A percentile compares a stretch with the other conserved stretches of the same genome.
Conservation (phyloP, 2,329 filamentous ascomycete genomes). For the Cytospora paraplurivora region DNA sequence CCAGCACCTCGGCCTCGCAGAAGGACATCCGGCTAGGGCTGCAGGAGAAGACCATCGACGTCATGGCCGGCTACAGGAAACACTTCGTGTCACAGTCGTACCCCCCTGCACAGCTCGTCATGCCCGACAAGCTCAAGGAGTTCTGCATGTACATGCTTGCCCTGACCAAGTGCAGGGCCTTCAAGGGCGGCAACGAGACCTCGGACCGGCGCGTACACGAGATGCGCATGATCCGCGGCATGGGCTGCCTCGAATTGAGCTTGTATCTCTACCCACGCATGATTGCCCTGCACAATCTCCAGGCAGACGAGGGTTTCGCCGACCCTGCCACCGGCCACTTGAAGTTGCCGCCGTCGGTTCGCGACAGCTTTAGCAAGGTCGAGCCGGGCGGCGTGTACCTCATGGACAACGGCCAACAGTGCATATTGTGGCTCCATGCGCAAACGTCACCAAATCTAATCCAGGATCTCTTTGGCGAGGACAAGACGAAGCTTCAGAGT, state of each 20-base stretch:
- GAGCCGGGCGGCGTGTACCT: conserved; percentile 94
- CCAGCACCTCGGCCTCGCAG: conserved; percentile 67
- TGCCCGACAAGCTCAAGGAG: conserved; percentile 95
- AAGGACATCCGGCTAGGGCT: conserved; percentile 84
- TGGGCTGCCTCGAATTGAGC: conserved; percentile 83
- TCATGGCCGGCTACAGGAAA: conserved; percentile 89
- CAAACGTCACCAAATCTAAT: conserved; percentile 92
- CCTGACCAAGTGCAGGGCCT: conserved; percentile 84
- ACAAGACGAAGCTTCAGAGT: conserved; percentile 67
- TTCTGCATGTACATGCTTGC: conserved; percentile 95
- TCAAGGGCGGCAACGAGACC: conserved; percentile 90
- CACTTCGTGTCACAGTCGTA: conserved; percentile 81
- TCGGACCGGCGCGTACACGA: conserved; percentile 90
- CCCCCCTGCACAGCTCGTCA: conserved; percentile 87
- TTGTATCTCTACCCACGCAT: conserved; percentile 95
- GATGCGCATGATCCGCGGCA: conserved; percentile 83
- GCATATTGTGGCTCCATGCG: conserved; percentile 88
- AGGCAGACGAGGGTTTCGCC: conserved; percentile 87
- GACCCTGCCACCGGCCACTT: conserved; percentile 83
- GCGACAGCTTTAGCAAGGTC: conserved; percentile 82
- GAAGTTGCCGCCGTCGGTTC: conserved; percentile 76
- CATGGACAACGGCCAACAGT: conserved; percentile 91
- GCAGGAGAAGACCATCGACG: conserved; percentile 90
- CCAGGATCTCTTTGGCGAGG: conserved; percentile 84
- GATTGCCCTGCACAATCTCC: conserved; percentile 86